Percentiles rank a stretch among this genome's conserved stretches.
Evolutionary conservation across 2,329 filamentous ascomycete genomes (phyloP).

Genomic region (Cyphellophora europaea): DNA sequence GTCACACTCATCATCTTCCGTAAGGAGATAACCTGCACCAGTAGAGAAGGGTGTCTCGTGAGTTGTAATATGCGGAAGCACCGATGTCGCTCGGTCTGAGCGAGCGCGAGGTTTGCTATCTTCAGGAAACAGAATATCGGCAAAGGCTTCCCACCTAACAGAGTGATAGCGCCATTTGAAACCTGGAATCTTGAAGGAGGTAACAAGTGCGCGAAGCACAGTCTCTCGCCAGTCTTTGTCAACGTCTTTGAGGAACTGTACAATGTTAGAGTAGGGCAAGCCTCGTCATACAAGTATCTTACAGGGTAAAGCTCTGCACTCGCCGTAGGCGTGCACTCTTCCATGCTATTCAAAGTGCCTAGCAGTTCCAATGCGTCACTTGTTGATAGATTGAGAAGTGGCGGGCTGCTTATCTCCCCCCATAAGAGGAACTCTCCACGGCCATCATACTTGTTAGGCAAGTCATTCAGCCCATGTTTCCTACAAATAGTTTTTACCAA

Average conservation of each 20-base stretch:
- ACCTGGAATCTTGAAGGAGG: constrained; percentile 2
- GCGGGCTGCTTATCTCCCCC: constrained; percentile 5
- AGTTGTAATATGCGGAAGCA: not conserved
- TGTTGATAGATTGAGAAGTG: constrained; percentile 3
- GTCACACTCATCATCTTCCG: too few species aligned
- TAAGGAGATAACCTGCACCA: too few species aligned
- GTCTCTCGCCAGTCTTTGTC: constrained; percentile 3
- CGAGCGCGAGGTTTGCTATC: not conserved
- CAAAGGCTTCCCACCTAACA: constrained; percentile 2
- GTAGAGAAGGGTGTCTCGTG: too few species aligned
- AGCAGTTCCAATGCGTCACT: constrained; percentile 3
- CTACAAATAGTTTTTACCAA: constrained; percentile 9
- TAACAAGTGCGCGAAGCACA: constrained; percentile 5
- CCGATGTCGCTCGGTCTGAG: not conserved
- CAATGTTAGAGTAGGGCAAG: not conserved
- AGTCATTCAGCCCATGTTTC: constrained; percentile 2
- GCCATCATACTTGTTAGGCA: constrained; percentile 6
- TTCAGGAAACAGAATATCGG: constrained; percentile 3
- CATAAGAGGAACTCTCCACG: constrained; percentile 9
- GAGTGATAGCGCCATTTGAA: not conserved
- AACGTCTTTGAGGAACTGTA: constrained; percentile 6
- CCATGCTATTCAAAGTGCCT: not conserved
- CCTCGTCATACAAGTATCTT: not conserved
- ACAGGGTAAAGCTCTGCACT: constrained; percentile 5
- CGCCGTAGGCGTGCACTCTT: constrained; percentile 1